Evolutionary conservation across 345 rosid species (phyloP), one percentile per base, ranked within the genome.

Genomic region (Salix koriyanagi): DNA sequence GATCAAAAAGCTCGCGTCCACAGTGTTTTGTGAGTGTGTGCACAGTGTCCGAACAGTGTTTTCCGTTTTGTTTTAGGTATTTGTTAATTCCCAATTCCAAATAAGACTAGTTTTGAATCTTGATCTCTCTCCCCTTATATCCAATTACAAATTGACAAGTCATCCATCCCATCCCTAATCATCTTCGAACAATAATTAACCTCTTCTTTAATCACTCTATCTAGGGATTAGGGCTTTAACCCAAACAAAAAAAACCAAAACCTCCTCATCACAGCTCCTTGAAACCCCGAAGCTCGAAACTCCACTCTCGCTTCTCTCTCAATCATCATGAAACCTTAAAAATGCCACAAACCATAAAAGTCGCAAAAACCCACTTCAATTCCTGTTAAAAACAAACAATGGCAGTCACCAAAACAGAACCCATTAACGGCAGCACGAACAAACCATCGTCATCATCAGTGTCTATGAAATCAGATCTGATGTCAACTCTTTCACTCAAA

Each of bases 381-480:
- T 56, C 23, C 64, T 1, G 6, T 23, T 5, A 0, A 58, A 25
- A n/a, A 46, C 64, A 58, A 58, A 58, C 64, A 23, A 58, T 58
- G 64, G 64, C 26, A 23, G 28, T 58, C 64, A 58, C 64, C 64
- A 58, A 58, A 58, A 58, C 64, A 58, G 64, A 58, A 58, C 64
- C 28, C 64, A 3, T 10, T n/a, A 54, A 7, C 23, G 25, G 25
- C 23, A 54, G 25, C 60, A 10, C 64, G 23, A 9, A 25, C 25
- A 58, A 58, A 23, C 9, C 64, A 58, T 58, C 64, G 4, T 10
- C 14, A 10, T 7, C 25, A 21, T n/a, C 64, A 58, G 4, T 58
- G 64, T 4, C 28, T 58, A 4, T 58, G 12, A 58, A 52, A 21
- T 71, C 91, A 80, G 93, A 88, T 92, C 92, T 88, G 75, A 76